phyloP scores from a whole-genome alignment of 495 filamentous ascomycete species.

The Rusavskia elegans region DNA sequence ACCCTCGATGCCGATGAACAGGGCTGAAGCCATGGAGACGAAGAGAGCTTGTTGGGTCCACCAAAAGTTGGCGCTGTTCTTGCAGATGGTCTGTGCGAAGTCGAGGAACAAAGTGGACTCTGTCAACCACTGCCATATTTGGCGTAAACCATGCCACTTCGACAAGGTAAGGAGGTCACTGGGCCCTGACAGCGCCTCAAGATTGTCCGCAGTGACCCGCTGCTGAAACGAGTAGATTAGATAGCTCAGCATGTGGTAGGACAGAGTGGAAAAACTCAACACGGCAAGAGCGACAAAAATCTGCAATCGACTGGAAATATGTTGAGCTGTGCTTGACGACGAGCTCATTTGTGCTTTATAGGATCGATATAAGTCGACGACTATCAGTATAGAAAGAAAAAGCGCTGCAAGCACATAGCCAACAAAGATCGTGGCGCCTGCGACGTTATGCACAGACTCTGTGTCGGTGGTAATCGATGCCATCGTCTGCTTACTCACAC shows the following conservation, averaged over 20 bases:
- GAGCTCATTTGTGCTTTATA: not conserved
- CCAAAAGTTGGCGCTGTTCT: constrained; percentile 26
- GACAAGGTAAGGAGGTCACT: not conserved
- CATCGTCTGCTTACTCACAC: not conserved
- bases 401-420: constrained; percentile 8
- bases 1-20: constrained; percentile 40
- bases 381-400: constrained; percentile 7
- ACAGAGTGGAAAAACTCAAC: constrained; percentile 10
- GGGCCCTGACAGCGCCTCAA: no score
- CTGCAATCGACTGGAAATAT: not conserved
- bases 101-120: constrained; percentile 18
- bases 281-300: constrained; percentile 5
- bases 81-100: constrained; percentile 20
- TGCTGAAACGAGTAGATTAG: constrained; percentile 6
- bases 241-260: constrained; percentile 11
- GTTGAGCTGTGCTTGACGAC: not conserved
- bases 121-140: constrained; percentile 11
- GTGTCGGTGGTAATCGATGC: not conserved
- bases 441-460: not conserved
- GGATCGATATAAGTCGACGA: not conserved
- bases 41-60: constrained; percentile 52
- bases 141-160: not conserved
- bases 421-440: constrained; percentile 5
- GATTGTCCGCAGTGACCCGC: constrained; percentile 1
- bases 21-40: constrained; percentile 34